Evolutionary conservation across 2,329 filamentous ascomycete genomes (phyloP).

Genomic region (Diaporthe capsici): DNA sequence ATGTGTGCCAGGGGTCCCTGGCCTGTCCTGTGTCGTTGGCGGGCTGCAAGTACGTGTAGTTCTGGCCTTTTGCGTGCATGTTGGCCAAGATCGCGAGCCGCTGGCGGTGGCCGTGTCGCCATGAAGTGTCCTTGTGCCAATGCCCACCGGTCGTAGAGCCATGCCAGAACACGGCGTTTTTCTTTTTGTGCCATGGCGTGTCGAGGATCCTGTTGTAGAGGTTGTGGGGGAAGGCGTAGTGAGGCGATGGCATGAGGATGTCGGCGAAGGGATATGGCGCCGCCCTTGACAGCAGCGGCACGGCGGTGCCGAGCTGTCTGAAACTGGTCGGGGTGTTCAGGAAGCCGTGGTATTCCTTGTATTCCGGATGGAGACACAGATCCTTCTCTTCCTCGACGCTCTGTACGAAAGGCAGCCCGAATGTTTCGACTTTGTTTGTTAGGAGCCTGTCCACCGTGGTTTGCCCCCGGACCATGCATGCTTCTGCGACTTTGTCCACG

Average conservation of each 20-base stretch:
- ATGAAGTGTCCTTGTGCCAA: conserved; percentile 31
- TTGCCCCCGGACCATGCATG: conserved; percentile 24
- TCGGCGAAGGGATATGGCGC: conserved; percentile 38
- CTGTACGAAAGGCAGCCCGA: conserved; percentile 54
- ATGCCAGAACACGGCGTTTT: conserved; percentile 40
- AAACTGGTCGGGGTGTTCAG: conserved; percentile 60
- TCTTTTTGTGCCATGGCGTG: conserved; percentile 36
- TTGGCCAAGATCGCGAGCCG: conserved; percentile 35
- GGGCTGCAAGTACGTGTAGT: conserved; percentile 22
- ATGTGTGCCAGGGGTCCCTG: conserved; percentile 11
- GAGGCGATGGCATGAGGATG: conserved; percentile 36
- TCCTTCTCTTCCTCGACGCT: conserved; percentile 50
- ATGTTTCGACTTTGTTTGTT: conserved; percentile 42
- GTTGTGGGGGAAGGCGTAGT: conserved; percentile 37
- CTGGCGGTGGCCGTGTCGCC: conserved; percentile 36
- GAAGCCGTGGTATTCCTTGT: conserved; percentile 59
- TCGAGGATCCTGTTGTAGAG: conserved; percentile 31
- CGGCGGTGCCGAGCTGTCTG: conserved; percentile 32
- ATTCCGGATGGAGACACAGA: conserved; percentile 61
- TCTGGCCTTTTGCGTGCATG: conserved; percentile 1
- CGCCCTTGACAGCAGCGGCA: conserved; percentile 27
- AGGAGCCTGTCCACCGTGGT: not conserved
- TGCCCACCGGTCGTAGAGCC: conserved; percentile 40
- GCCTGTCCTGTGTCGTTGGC: not conserved
- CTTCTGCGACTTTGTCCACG: conserved; percentile 45